phyloP scores from a whole-genome alignment of 208 protist species.

The Strigomonas galati region DNA sequence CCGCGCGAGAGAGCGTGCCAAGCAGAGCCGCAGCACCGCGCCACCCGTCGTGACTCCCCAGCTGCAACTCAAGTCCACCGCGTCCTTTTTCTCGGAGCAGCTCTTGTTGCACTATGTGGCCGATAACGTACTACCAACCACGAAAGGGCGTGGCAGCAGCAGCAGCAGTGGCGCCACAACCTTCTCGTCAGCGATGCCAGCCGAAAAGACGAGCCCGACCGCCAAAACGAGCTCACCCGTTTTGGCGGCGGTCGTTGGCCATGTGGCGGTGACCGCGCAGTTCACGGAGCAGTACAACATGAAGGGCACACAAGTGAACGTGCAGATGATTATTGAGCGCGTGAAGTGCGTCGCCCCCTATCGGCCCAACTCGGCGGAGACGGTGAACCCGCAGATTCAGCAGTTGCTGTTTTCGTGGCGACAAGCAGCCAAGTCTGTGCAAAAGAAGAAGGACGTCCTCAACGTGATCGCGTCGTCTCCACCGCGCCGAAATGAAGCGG shows the following conservation, averaged over 20 bases:
- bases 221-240: conserved; percentile 16
- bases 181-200: not conserved
- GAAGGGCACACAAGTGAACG: conserved; percentile 48
- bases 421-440: conserved; percentile 3
- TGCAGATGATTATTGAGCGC: conserved; percentile 52
- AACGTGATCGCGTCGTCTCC: not conserved
- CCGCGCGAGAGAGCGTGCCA: conserved; percentile 50
- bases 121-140: conserved; percentile 38
- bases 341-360: conserved; percentile 45
- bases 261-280: conserved; percentile 37
- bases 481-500: not conserved
- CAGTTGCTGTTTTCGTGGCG: conserved; percentile 58
- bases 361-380: conserved; percentile 50
- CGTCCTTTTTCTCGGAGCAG: conserved; percentile 67
- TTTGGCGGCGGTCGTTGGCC: conserved; percentile 24
- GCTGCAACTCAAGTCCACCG: conserved; percentile 59
- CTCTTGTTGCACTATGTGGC: conserved; percentile 70
- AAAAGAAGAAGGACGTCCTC: not conserved
- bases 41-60: conserved; percentile 60
- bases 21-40: conserved; percentile 51
- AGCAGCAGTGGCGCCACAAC: not conserved
- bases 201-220: not conserved
- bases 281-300: conserved; percentile 46
- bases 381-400: conserved; percentile 70
- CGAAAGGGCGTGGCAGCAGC: not conserved